phyloP scores from a whole-genome alignment of 176 grass and related monocot species.

The Zizania latifolia region DNA sequence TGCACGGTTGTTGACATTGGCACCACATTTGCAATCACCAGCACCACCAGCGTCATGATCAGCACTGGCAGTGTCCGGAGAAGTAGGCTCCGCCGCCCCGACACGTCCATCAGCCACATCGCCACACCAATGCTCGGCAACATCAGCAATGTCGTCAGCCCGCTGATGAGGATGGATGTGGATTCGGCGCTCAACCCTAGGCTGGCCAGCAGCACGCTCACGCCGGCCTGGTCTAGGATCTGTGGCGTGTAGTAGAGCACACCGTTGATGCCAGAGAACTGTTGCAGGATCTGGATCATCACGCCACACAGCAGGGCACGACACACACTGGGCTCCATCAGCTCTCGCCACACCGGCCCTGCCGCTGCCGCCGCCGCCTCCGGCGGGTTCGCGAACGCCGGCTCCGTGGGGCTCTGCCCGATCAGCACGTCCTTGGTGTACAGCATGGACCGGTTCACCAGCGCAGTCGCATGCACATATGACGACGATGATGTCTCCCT shows the following conservation, averaged over 20 bases:
- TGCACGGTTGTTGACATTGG: conserved; percentile 35
- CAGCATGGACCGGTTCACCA: conserved; percentile 60
- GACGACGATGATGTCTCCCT: not conserved
- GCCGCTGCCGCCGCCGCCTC: conserved; percentile 6
- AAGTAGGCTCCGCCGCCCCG: conserved; percentile 56
- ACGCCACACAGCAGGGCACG: conserved; percentile 60
- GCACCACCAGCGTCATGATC: conserved; percentile 36
- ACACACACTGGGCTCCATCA: conserved; percentile 52
- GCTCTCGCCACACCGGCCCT: conserved; percentile 42
- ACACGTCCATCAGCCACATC: conserved; percentile 90
- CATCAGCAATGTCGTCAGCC: conserved; percentile 69
- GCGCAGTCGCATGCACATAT: conserved; percentile 65
- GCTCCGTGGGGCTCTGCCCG: conserved; percentile 36
- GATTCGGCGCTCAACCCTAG: conserved; percentile 57
- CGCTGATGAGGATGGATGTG: conserved; percentile 68
- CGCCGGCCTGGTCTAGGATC: conserved; percentile 81
- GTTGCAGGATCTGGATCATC: conserved; percentile 69
- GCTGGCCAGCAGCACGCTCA: conserved; percentile 52
- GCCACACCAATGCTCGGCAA: conserved; percentile 68
- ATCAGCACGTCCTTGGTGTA: conserved; percentile 62
- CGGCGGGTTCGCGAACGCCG: conserved; percentile 48
- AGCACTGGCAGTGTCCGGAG: conserved; percentile 70
- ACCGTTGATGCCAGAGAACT: conserved; percentile 89
- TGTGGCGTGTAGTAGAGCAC: conserved; percentile 94
- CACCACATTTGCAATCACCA: conserved; percentile 46